A percentile compares a stretch with the other conserved stretches of the same genome.
Conservation (phyloP, 2,329 filamentous ascomycete species). For the Aureobasidium musti region DNA sequence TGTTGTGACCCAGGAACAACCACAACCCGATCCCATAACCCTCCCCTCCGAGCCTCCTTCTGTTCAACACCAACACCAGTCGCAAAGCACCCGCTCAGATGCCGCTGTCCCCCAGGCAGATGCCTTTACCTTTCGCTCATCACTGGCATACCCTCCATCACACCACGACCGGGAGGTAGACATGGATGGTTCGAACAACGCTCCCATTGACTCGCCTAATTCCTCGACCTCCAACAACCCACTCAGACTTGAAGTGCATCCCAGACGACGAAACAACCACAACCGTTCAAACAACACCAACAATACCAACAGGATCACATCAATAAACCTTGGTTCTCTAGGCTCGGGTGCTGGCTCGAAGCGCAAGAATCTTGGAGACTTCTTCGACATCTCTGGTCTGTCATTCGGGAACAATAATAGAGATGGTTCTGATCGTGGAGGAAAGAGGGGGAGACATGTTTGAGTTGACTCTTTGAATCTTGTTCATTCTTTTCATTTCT, state of each 20-base stretch:
- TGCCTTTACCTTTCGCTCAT: conserved; percentile 69
- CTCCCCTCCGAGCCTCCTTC: conserved; percentile 26
- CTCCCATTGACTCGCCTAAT: conserved; percentile 50
- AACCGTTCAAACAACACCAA: conserved; percentile 42
- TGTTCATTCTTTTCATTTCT: not conserved
- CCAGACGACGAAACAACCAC: conserved; percentile 33
- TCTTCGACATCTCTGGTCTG: conserved; percentile 70
- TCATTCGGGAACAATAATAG: conserved; percentile 57
- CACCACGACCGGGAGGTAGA: conserved; percentile 54
- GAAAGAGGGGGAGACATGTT: conserved; percentile 42
- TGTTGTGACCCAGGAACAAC: conserved; percentile 37
- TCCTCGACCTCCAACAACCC: conserved; percentile 34
- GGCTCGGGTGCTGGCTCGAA: conserved; percentile 70
- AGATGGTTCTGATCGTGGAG: conserved; percentile 48
- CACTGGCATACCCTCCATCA: conserved; percentile 58
- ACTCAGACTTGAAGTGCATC: conserved; percentile 34
- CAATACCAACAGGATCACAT: conserved; percentile 40
- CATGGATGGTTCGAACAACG: conserved; percentile 41
- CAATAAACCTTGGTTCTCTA: conserved; percentile 47
- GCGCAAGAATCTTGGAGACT: conserved; percentile 70
- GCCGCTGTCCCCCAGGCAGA: conserved; percentile 57
- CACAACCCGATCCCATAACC: conserved; percentile 39
- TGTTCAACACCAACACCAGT: conserved; percentile 28
- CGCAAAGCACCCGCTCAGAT: conserved; percentile 27
- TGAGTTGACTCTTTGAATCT: conserved; percentile 31